These are phyloP conservation scores for Leucosporidium creatinivorum DNA, from an alignment of 768 basidiomycete species.

Conservation along the genomic window DNA sequence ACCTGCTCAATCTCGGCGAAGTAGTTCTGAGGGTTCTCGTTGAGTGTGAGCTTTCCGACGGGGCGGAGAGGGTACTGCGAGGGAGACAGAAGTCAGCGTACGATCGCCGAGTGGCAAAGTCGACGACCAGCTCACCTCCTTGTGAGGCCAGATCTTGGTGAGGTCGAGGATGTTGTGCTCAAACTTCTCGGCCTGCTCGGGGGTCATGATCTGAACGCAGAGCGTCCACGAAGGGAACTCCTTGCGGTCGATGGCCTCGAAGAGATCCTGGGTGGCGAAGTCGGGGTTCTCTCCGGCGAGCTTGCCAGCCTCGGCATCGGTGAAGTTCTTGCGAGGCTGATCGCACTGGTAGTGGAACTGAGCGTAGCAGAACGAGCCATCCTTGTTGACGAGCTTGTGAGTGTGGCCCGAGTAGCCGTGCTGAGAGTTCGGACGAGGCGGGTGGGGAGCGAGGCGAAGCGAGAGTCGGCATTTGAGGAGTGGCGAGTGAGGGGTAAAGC, in stretches of 20 bases:
- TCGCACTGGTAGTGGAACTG: slow-evolving; percentile 43
- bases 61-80: slow-evolving; percentile 43
- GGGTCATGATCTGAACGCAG: slow-evolving; percentile 74
- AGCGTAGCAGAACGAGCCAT: slow-evolving; percentile 36
- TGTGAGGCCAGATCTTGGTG: slow-evolving; percentile 56
- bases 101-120: background rate
- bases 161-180: slow-evolving; percentile 77
- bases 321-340: slow-evolving; percentile 56
- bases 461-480: too few species aligned
- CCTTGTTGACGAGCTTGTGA: slow-evolving; percentile 43
- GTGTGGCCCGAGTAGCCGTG: slow-evolving; percentile 74
- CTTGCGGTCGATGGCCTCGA: slow-evolving; percentile 44
- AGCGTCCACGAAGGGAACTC: slow-evolving; percentile 43
- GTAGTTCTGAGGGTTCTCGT: slow-evolving; percentile 45
- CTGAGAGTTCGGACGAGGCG: too few species aligned
- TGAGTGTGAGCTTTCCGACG: slow-evolving; percentile 45
- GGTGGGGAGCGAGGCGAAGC: too few species aligned
- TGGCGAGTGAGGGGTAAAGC: too few species aligned
- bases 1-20: slow-evolving; percentile 46
- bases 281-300: slow-evolving; percentile 57
- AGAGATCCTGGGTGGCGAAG: slow-evolving; percentile 44
- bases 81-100: slow-evolving; percentile 39
- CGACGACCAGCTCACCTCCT: slow-evolving; percentile 33
- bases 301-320: slow-evolving; percentile 56
- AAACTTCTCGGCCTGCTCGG: slow-evolving; percentile 81